Evolutionary conservation across 2,329 filamentous ascomycete genomes (phyloP), one percentile per base, ranked within the genome.

Genomic region (Ceratocystis albifundus): DNA sequence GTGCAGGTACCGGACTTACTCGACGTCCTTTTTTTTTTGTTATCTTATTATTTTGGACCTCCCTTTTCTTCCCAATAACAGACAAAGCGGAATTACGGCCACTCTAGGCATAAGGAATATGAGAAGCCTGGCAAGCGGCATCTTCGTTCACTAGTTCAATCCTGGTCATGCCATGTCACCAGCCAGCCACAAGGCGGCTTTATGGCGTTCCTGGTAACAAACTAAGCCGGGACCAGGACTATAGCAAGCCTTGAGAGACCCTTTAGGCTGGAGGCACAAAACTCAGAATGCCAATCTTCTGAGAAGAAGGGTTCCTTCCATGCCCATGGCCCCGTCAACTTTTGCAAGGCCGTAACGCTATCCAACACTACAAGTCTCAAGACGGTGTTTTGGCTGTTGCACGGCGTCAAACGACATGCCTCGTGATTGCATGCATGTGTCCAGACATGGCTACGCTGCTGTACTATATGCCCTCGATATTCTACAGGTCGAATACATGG

Each of bases 351-450:
- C 7, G 32, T 36, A 6, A 36, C 32, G 7, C 32, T 36, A 36
- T 36, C 32, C 7, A 36, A 36, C 32, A 36, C 8, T 36, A 36
- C 32, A 36, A 36, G 32, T 36, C 32, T 36, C 32, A 36, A 36
- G 32, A 36, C 32, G 32, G 32, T 36, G 8, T 36, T 36, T 32
- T 57, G 25, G 4, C 25, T 44, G 63, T 65, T 59, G 48, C 63
- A 65, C 63, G 32, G 32, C 63, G 48, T 65, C 63, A 15, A 57
- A 25, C 30, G 32, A 59, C 30, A 22, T 55, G 50, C 48, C 48
- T 65, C 63, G 46, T 65, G 48, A 65, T 65, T 45, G 50, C 25
- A 50, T 57, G 63, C 48, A 62, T 46, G 25, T 62, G 17, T 32
- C 28, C 41, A 12, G 36, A 28, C 36, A 4, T 62, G 36, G 17